Percentiles rank a stretch among this genome's conserved stretches.
These are phyloP conservation scores for Yamadazyma triangularis DNA, from an alignment of 1,139 yeast species.

Conservation along the genomic window DNA sequence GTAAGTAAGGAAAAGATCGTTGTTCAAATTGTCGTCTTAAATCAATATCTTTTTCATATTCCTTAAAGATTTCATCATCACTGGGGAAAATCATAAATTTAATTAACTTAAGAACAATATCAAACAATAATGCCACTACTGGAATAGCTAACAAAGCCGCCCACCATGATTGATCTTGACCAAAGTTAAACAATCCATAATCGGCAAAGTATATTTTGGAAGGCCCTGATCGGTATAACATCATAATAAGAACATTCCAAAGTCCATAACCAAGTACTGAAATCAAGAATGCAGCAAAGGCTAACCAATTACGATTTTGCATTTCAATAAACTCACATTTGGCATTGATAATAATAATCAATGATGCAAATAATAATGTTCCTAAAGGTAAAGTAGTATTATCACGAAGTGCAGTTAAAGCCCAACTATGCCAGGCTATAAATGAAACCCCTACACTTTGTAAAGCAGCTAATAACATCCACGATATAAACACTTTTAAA, in stretches of 20 bases:
- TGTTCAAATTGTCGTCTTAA: slow-evolving; percentile 69
- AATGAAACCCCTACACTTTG: slow-evolving; percentile 75
- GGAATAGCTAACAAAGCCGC: slow-evolving; percentile 57
- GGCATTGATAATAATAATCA: slow-evolving; percentile 67
- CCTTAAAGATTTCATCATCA: slow-evolving; percentile 76
- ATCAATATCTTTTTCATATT: slow-evolving; percentile 65
- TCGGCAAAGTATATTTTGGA: slow-evolving; percentile 65
- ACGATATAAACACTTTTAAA: slow-evolving; percentile 59
- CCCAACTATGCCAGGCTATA: slow-evolving; percentile 63
- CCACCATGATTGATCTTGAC: slow-evolving; percentile 84
- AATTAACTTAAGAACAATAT: slow-evolving; percentile 56
- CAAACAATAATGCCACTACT: slow-evolving; percentile 60
- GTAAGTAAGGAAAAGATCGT: slow-evolving; percentile 66
- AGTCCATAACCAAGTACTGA: slow-evolving; percentile 85
- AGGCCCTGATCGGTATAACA: slow-evolving; percentile 54
- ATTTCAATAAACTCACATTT: slow-evolving; percentile 82
- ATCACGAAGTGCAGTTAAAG: slow-evolving; percentile 59
- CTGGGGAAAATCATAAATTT: slow-evolving; percentile 57
- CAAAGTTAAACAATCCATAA: slow-evolving; percentile 70
- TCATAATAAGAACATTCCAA: slow-evolving; percentile 79
- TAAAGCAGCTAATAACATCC: slow-evolving; percentile 76
- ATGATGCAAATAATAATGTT: slow-evolving; percentile 64
- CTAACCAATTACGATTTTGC: slow-evolving; percentile 72
- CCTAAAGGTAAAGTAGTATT: slow-evolving; percentile 82
- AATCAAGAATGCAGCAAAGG: slow-evolving; percentile 64